Percentiles rank a stretch among this genome's conserved stretches.
phyloP scores from a whole-genome alignment of 2,329 filamentous ascomycete species.

The Colletotrichum sp. region DNA sequence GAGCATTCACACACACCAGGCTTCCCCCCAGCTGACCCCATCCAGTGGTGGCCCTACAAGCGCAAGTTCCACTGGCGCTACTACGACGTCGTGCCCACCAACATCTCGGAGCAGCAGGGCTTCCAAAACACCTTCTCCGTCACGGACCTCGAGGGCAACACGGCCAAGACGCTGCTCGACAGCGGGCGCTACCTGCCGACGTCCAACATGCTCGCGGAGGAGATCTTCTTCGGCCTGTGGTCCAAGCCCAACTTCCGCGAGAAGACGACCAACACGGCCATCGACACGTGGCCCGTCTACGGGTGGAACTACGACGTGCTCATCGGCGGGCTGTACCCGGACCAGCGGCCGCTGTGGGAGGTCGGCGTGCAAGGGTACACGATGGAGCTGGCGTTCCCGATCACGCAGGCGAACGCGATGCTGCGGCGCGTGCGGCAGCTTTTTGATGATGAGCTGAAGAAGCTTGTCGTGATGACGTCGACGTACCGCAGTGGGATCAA shows the following conservation, averaged over 20 bases:
- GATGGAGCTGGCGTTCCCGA: slow-evolving; percentile 56
- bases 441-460: slow-evolving; percentile 50
- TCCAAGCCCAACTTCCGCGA: slow-evolving; percentile 57
- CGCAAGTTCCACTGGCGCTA: slow-evolving; percentile 58
- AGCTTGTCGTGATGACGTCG: slow-evolving; percentile 50
- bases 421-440: slow-evolving; percentile 51
- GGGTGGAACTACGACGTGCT: slow-evolving; percentile 60
- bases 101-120: slow-evolving; percentile 47
- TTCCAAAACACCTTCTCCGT: slow-evolving; percentile 60
- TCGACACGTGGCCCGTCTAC: slow-evolving; percentile 53
- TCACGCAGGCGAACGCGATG: slow-evolving; percentile 54
- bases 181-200: slow-evolving; percentile 50
- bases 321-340: slow-evolving; percentile 55
- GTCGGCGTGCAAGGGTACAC: slow-evolving; percentile 52
- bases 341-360: slow-evolving; percentile 56
- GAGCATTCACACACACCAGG: too few relatives aligned
- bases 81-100: slow-evolving; percentile 50
- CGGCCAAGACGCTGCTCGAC: slow-evolving; percentile 48
- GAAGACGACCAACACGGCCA: slow-evolving; percentile 49
- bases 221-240: slow-evolving; percentile 54
- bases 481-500: slow-evolving; percentile 59
- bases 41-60: slow-evolving; percentile 56
- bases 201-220: slow-evolving; percentile 54
- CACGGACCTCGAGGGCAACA: slow-evolving; percentile 44
- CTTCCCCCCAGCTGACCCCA: background rate